phyloP scores from a whole-genome alignment of 257 asterid species.

The Perilla frutescens region DNA sequence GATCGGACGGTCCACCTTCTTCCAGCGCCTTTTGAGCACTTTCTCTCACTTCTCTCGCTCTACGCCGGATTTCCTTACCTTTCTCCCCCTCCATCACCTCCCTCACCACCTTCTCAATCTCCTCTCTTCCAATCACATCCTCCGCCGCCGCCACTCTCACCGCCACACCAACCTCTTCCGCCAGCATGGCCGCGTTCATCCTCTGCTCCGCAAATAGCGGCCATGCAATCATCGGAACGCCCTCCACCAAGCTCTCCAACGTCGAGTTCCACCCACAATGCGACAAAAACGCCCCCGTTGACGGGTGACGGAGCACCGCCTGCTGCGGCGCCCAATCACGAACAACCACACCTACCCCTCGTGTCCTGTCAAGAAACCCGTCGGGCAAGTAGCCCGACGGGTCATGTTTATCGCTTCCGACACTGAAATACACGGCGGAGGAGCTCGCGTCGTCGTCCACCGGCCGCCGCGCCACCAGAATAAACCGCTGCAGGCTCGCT shows the following conservation, averaged over 20 bases:
- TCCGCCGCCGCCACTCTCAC: too few species aligned
- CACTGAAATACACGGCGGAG: too few species aligned
- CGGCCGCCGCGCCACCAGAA: too few species aligned
- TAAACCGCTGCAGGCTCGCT: too few species aligned
- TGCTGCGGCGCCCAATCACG: too few species aligned
- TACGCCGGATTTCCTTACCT: slow-evolving; percentile 36
- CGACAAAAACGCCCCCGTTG: slow-evolving; percentile 41
- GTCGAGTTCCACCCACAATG: slow-evolving; percentile 66
- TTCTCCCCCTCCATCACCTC: slow-evolving; percentile 47
- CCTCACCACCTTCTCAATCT: slow-evolving; percentile 46
- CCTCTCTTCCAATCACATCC: slow-evolving; percentile 36
- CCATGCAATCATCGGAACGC: slow-evolving; percentile 60
- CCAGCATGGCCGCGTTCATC: slow-evolving; percentile 51
- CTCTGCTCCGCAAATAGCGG: too few species aligned
- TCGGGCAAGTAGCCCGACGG: too few species aligned
- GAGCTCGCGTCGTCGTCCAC: too few species aligned
- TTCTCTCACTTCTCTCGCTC: slow-evolving; percentile 38
- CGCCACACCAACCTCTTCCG: slow-evolving; percentile 54
- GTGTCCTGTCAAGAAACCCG: too few species aligned
- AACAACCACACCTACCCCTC: too few species aligned
- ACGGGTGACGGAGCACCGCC: too few species aligned
- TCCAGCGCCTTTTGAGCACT: slow-evolving; percentile 40
- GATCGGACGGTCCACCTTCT: slow-evolving; percentile 41
- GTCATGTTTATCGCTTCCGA: too few species aligned
- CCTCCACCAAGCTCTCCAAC: slow-evolving; percentile 48